phyloP scores from a whole-genome alignment of 805 yeast genomes.

The Hanseniaspora valbyensis region DNA sequence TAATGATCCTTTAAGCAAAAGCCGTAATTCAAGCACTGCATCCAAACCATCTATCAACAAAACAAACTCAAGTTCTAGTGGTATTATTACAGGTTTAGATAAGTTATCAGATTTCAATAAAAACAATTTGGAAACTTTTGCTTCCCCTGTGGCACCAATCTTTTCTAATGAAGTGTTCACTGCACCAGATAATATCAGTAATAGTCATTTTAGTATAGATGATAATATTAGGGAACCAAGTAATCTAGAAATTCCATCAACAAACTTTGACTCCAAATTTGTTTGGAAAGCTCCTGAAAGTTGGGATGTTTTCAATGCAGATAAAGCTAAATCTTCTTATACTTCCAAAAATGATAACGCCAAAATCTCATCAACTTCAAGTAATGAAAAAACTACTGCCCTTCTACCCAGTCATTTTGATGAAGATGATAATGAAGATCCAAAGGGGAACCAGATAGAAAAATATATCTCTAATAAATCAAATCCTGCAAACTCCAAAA shows the following conservation, averaged over 20 bases:
- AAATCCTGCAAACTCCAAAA: conserved; percentile 2
- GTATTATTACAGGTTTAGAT: background rate
- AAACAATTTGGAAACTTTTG: background rate
- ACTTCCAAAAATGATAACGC: background rate
- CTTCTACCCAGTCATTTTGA: too few relatives aligned
- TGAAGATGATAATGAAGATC: background rate
- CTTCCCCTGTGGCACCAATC: background rate
- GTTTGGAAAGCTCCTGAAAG: conserved; percentile 16
- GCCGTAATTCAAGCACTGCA: too few relatives aligned
- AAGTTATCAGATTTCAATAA: background rate
- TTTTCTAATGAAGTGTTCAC: background rate
- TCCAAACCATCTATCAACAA: too few relatives aligned
- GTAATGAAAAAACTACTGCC: background rate
- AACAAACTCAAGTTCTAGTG: background rate
- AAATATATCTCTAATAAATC: background rate
- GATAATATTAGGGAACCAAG: background rate
- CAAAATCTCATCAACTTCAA: background rate
- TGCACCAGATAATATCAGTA: background rate
- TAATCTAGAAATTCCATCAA: background rate
- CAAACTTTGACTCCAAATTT: background rate
- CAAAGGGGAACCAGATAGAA: background rate
- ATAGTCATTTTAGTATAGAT: background rate
- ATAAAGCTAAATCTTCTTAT: background rate
- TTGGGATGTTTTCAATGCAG: conserved; percentile 13
- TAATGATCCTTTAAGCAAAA: too few relatives aligned